These are phyloP conservation scores for Xylariaceae sp. DNA, from an alignment of 2,329 filamentous ascomycete genomes.

Conservation along the genomic window DNA sequence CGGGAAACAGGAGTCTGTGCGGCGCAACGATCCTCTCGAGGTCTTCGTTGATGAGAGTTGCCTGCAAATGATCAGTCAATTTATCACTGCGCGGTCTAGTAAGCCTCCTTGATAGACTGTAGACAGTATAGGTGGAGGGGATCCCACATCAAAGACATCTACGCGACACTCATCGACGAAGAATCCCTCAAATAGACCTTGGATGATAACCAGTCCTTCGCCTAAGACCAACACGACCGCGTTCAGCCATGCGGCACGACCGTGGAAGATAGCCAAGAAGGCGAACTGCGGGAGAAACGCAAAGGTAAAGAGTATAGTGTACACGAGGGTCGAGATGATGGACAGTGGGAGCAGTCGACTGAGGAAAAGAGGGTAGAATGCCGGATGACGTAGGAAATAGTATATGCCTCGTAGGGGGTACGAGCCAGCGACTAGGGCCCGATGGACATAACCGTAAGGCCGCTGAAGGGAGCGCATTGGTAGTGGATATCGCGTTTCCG, in stretches of 20 bases:
- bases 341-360: constrained; percentile 74
- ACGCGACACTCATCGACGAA: constrained; percentile 75
- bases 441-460: constrained; percentile 38
- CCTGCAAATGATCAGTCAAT: constrained; percentile 35
- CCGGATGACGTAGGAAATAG: constrained; percentile 72
- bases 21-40: constrained; percentile 62
- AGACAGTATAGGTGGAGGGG: background rate
- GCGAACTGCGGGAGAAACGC: constrained; percentile 84
- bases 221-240: constrained; percentile 83
- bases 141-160: constrained; percentile 73
- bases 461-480: constrained; percentile 30
- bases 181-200: constrained; percentile 68
- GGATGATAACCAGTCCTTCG: constrained; percentile 67
- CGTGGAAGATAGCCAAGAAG: constrained; percentile 85
- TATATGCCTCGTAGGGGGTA: constrained; percentile 67
- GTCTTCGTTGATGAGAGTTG: constrained; percentile 69
- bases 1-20: constrained; percentile 58
- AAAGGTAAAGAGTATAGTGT: constrained; percentile 81
- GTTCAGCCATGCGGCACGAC: constrained; percentile 81
- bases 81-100: background rate
- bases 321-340: constrained; percentile 75
- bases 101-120: background rate
- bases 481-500: constrained; percentile 17
- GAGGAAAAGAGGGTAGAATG: constrained; percentile 75
- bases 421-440: constrained; percentile 43